Conservation (phyloP, 192 early-diverging fungal species). For the Backusella parvicylindrica region DNA sequence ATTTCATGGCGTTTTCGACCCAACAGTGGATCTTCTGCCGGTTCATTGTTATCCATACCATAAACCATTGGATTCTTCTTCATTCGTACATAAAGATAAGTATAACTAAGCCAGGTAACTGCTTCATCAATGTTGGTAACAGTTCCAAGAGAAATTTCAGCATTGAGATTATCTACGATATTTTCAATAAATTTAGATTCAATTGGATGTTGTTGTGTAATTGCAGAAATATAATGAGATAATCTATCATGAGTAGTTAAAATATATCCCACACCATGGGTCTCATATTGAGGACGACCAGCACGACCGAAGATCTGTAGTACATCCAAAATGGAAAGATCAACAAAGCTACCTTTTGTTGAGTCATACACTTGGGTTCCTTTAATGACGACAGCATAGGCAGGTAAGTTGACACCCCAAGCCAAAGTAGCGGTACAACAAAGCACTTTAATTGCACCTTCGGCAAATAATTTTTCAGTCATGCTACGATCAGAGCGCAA, state of each 20-base stretch:
- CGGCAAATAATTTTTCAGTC: slow-evolving; percentile 87
- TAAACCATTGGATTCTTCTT: slow-evolving; percentile 92
- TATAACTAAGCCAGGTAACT: slow-evolving; percentile 95
- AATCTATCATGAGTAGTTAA: slow-evolving; percentile 93
- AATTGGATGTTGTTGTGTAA: slow-evolving; percentile 97
- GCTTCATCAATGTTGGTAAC: slow-evolving; percentile 96
- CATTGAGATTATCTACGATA: slow-evolving; percentile 94
- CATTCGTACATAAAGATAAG: slow-evolving; percentile 96
- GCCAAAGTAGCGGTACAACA: slow-evolving; percentile 98
- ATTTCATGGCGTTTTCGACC: slow-evolving; percentile 80
- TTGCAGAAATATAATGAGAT: slow-evolving; percentile 86
- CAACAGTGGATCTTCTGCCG: slow-evolving; percentile 76
- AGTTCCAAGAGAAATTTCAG: slow-evolving; percentile 93
- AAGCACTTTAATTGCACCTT: slow-evolving; percentile 79
- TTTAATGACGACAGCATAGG: slow-evolving; percentile 98
- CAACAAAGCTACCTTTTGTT: slow-evolving; percentile 90
- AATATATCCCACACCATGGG: slow-evolving; percentile 91
- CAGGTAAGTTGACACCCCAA: slow-evolving; percentile 99
- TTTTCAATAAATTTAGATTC: slow-evolving; percentile 87
- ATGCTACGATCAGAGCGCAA: slow-evolving; percentile 81
- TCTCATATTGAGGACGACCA: slow-evolving; percentile 91
- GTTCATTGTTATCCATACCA: slow-evolving; percentile 78
- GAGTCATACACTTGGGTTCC: slow-evolving; percentile 96
- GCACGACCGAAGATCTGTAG: slow-evolving; percentile 99
- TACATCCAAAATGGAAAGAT: slow-evolving; percentile 97